phyloP scores from a whole-genome alignment of 805 yeast genomes.

The Ogataea corticis region DNA sequence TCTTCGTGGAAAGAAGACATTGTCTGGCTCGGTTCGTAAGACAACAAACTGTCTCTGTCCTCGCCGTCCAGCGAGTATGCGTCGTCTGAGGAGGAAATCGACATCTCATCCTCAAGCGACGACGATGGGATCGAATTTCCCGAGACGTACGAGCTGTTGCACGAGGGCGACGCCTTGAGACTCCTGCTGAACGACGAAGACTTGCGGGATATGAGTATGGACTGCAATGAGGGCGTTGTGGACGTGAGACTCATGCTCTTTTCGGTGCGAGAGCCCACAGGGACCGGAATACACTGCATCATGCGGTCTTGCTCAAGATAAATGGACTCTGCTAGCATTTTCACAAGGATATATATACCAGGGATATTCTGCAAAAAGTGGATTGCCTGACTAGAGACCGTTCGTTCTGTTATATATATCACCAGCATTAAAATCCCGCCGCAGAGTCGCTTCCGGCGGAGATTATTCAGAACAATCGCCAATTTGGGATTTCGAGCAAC shows the following conservation, averaged over 20 bases:
- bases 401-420: not conserved
- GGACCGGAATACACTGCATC: constrained; percentile 4
- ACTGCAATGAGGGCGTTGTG: constrained; percentile 19
- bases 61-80: constrained; percentile 8
- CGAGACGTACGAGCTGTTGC: constrained; percentile 9
- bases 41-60: constrained; percentile 10
- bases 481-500: not conserved
- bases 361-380: not conserved
- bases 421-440: constrained; percentile 2
- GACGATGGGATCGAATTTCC: constrained; percentile 1
- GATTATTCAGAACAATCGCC: too few species aligned
- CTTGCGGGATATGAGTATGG: constrained; percentile 11
- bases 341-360: not conserved
- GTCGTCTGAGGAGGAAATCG: constrained; percentile 9
- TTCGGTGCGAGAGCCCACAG: not conserved
- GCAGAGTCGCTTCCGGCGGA: constrained; percentile 3
- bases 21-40: constrained; percentile 7
- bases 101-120: constrained; percentile 8
- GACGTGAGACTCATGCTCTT: constrained; percentile 7
- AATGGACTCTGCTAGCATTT: constrained; percentile 1
- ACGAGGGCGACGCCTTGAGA: constrained; percentile 4
- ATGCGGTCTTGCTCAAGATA: not conserved
- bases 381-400: too few species aligned
- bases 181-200: constrained; percentile 14
- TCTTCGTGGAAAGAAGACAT: constrained; percentile 6